Conservation (phyloP, 495 filamentous ascomycete species). For the Aspergillus cavernicola region DNA sequence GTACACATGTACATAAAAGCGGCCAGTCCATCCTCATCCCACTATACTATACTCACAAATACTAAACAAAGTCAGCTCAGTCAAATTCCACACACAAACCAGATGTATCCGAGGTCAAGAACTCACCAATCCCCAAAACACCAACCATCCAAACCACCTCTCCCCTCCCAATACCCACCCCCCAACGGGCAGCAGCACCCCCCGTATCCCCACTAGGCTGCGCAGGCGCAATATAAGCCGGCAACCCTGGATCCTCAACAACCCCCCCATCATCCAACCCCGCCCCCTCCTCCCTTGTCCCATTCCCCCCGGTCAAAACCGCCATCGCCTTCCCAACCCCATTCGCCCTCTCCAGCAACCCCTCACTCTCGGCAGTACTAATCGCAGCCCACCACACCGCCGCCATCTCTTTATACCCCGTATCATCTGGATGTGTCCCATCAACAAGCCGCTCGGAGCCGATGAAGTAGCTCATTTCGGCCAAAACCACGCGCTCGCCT, state of each 20-base stretch:
- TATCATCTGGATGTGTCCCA: slow-evolving; percentile 47
- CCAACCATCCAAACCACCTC: not conserved
- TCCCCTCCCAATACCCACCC: not conserved
- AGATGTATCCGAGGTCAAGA: too few species aligned
- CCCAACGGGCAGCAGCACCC: not conserved
- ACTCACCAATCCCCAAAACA: not conserved
- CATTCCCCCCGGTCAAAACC: not conserved
- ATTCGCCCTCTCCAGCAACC: slow-evolving; percentile 17
- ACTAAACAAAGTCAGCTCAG: too few species aligned
- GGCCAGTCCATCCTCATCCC: too few species aligned
- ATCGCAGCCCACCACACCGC: slow-evolving; percentile 47
- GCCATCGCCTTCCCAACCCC: not conserved
- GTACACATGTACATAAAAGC: too few species aligned
- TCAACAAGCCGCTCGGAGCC: slow-evolving; percentile 36
- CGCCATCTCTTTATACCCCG: slow-evolving; percentile 53
- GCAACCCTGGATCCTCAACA: slow-evolving; percentile 12
- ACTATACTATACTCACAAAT: too few species aligned
- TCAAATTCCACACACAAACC: too few species aligned
- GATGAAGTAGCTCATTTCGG: slow-evolving; percentile 45
- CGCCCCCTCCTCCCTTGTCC: slow-evolving; percentile 8
- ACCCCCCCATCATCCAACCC: slow-evolving; percentile 18
- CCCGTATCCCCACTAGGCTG: slow-evolving; percentile 15
- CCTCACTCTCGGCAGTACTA: slow-evolving; percentile 22
- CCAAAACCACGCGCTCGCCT: slow-evolving; percentile 38
- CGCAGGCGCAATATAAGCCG: slow-evolving; percentile 3